Conservation (phyloP, 2,329 filamentous ascomycete species). For the Ampelomyces quisqualis region DNA sequence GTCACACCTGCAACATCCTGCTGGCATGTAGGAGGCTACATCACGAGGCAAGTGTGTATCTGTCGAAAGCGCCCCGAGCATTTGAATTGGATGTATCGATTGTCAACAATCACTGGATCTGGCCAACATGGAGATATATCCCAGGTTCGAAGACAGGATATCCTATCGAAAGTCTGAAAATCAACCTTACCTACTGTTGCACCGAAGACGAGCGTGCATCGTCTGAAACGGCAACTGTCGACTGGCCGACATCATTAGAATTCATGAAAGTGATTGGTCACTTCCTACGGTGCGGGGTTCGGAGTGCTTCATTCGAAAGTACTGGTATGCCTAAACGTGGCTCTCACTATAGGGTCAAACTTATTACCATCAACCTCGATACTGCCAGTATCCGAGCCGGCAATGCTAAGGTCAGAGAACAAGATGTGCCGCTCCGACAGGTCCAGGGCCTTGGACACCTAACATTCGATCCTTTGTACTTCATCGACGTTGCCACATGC, state of each 20-base stretch:
- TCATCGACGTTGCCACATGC: constrained; percentile 1
- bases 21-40: constrained; percentile 7
- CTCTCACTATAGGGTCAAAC: constrained; percentile 3
- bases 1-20: constrained; percentile 4
- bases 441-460: constrained; percentile 12
- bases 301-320: background rate
- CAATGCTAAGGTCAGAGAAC: constrained; percentile 6
- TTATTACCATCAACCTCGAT: constrained; percentile 10
- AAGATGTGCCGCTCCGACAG: constrained; percentile 13
- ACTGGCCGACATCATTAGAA: background rate
- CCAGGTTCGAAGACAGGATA: constrained; percentile 1
- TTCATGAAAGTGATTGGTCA: background rate
- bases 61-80: constrained; percentile 4
- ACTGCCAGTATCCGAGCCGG: constrained; percentile 5
- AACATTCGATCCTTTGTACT: constrained; percentile 12
- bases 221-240: background rate
- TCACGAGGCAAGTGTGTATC: constrained; percentile 6
- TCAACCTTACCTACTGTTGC: constrained; percentile 13
- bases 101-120: constrained; percentile 18
- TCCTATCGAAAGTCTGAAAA: constrained; percentile 6
- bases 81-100: constrained; percentile 15
- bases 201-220: constrained; percentile 6
- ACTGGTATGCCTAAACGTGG: background rate
- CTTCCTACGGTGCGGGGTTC: background rate
- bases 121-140: constrained; percentile 14